A percentile compares a stretch with the other conserved stretches of the same genome.
These are phyloP conservation scores for Aspergillus sojae DNA, from an alignment of 2,329 filamentous ascomycete genomes.

Conservation along the genomic window DNA sequence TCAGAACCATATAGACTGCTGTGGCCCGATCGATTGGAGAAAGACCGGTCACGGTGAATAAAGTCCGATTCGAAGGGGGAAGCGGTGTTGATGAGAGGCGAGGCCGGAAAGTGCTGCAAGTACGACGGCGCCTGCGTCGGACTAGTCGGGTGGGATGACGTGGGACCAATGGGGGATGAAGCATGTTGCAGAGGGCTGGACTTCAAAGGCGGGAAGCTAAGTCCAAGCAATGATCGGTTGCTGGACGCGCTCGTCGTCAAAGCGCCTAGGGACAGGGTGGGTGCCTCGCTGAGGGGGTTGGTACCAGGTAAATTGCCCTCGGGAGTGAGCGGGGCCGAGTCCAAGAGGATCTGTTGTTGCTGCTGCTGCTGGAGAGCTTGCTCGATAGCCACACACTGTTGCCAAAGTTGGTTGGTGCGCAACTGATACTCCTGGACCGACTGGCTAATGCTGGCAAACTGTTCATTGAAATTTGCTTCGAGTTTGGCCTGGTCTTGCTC, in stretches of 20 bases:
- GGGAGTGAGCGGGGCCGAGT: slow-evolving; percentile 56
- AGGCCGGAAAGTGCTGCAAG: slow-evolving; percentile 35
- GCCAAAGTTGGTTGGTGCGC: slow-evolving; percentile 47
- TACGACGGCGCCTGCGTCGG: slow-evolving; percentile 35
- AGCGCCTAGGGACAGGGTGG: slow-evolving; percentile 22
- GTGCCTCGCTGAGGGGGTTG: slow-evolving; percentile 39
- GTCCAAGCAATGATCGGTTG: slow-evolving; percentile 37
- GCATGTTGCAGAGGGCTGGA: slow-evolving; percentile 40
- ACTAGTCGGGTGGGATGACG: slow-evolving; percentile 38
- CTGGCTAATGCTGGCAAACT: slow-evolving; percentile 45
- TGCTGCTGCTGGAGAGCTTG: slow-evolving; percentile 47
- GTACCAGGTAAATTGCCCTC: slow-evolving; percentile 62
- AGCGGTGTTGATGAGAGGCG: slow-evolving; percentile 34
- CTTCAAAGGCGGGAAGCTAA: slow-evolving; percentile 38
- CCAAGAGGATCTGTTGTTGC: slow-evolving; percentile 47
- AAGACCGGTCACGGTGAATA: slow-evolving; percentile 42
- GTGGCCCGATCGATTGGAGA: slow-evolving; percentile 44
- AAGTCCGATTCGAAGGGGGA: slow-evolving; percentile 37
- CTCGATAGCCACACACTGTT: slow-evolving; percentile 47
- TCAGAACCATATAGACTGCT: slow-evolving; percentile 42
- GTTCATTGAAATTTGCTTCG: slow-evolving; percentile 47
- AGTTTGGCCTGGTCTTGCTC: slow-evolving; percentile 49
- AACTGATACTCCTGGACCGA: slow-evolving; percentile 48
- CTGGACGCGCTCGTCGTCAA: slow-evolving; percentile 33
- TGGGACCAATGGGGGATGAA: slow-evolving; percentile 36